Base-by-base conservation (phyloP, 2,329 filamentous ascomycete species). In the Akanthomyces uredinophilus region DNA sequence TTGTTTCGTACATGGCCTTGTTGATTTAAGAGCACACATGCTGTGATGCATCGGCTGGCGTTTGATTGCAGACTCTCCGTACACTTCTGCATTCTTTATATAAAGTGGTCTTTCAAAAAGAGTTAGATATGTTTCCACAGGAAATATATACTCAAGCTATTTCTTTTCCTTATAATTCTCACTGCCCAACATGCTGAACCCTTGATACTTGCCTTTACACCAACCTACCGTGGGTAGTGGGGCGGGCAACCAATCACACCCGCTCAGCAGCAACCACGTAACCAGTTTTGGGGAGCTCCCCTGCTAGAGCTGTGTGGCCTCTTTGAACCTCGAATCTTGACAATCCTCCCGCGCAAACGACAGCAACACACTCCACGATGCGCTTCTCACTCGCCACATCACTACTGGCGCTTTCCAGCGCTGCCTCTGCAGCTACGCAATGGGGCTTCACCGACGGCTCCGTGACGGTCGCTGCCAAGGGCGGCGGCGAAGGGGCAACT, bases 401-500 rank as follows among this genome's bases (percentile, higher is more conserved):
- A 43, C 67, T 76, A 66, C 73, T 85, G 49, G 74, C 81, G 65
- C 78, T 83, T 63, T 78, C 79, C 55, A 79, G 80, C 62, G 78
- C 77, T 65, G 81, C 77, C 60, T 77, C 79, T 66, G 83, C 83
- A 39, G 80, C 81, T 61, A 79, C 82, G 35, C 83, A 84, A 24
- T 94, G 90, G 90, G 81, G 82, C 61, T 93, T 93, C 69, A 83
- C 89, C 66, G 89, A 92, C 75, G 90, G 83, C 66, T 86, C 82
- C 64, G 79, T 93, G 66, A 81, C 85, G 10, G 80, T 93, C 63
- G 78, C 80, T 66, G 78, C 81, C 68, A 92, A 91, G 76, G 88
- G 88, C 77, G 81, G 55, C 80, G 78, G 55, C 80, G 78, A 80
- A 64, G 78, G 79, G 58, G 75, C 81, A 67, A 88, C 89, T 75